A percentile compares a stretch with the other conserved stretches of the same genome.
These are phyloP conservation scores for Aegilops longissima DNA, from an alignment of 176 grass and related monocot genomes.

Conservation along the genomic window DNA sequence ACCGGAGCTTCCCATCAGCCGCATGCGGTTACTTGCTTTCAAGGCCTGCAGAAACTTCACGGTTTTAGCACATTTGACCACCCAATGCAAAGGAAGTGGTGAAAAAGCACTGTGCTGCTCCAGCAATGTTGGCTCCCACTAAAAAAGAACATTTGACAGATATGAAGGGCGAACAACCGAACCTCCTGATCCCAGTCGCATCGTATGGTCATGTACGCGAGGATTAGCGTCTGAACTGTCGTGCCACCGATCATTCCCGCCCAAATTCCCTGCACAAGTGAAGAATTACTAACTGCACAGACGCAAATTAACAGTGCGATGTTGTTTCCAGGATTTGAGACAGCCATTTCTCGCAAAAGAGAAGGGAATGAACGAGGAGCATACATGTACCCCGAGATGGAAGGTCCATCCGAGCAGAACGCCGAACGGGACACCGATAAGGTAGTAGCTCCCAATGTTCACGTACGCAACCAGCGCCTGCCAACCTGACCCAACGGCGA, in stretches of 20 bases:
- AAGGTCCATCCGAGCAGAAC: conserved; percentile 36
- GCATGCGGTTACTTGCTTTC: conserved; percentile 20
- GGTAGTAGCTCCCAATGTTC: conserved; percentile 52
- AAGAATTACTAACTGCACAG: neutral
- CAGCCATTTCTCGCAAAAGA: neutral
- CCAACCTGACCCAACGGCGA: conserved; percentile 54
- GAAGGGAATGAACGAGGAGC: neutral
- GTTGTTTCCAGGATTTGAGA: neutral
- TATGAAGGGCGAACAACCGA: too few relatives aligned
- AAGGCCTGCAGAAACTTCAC: conserved; percentile 9
- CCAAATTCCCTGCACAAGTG: conserved; percentile 37
- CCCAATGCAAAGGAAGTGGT: neutral
- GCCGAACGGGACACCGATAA: conserved; percentile 44
- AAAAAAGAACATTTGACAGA: neutral
- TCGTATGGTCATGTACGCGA: conserved; percentile 1
- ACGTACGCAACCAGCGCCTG: conserved; percentile 54
- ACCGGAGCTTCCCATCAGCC: neutral
- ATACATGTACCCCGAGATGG: conserved; percentile 30
- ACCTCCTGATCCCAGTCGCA: conserved; percentile 53
- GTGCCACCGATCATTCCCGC: conserved; percentile 50
- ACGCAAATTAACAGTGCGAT: too few relatives aligned
- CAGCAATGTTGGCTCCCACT: neutral
- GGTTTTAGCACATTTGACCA: neutral
- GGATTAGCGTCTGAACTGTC: conserved; percentile 33
- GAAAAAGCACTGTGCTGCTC: neutral